These are phyloP conservation scores for Hypoxylon sp. DNA, from an alignment of 2,329 filamentous ascomycete species.

Conservation along the genomic window DNA sequence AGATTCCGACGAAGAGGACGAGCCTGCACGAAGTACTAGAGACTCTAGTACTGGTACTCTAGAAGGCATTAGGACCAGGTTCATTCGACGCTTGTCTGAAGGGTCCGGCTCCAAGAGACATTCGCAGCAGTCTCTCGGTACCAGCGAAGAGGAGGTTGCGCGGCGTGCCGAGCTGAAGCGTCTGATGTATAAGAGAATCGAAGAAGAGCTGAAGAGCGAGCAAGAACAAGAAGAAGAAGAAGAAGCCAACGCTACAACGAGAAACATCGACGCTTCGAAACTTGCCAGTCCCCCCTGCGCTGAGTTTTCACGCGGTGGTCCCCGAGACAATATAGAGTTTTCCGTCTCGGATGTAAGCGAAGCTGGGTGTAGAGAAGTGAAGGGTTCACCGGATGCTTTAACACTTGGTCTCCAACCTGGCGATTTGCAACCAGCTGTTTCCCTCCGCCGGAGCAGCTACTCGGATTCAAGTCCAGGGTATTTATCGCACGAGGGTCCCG, in stretches of 20 bases:
- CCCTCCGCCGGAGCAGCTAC: constrained; percentile 29
- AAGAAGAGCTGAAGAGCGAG: constrained; percentile 62
- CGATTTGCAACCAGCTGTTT: constrained; percentile 12
- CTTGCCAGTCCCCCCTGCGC: constrained; percentile 41
- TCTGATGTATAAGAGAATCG: constrained; percentile 64
- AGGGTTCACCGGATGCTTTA: constrained; percentile 8
- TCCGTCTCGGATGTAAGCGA: constrained; percentile 42
- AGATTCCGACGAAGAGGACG: constrained; percentile 46
- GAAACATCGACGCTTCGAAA: constrained; percentile 37
- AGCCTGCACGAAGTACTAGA: constrained; percentile 19
- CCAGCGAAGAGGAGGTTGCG: constrained; percentile 61
- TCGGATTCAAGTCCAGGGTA: constrained; percentile 20
- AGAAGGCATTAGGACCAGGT: constrained; percentile 53
- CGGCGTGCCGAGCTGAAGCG: constrained; percentile 64
- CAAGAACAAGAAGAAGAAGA: constrained; percentile 49
- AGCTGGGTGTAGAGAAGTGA: constrained; percentile 12
- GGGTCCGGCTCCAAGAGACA: constrained; percentile 52
- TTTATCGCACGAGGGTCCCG: constrained; percentile 23
- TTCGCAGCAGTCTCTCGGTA: constrained; percentile 53
- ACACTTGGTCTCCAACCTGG: constrained; percentile 14
- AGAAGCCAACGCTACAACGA: constrained; percentile 42
- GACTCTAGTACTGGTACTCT: constrained; percentile 51
- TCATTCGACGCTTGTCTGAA: constrained; percentile 57
- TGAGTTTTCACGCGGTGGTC: constrained; percentile 50
- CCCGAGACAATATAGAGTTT: constrained; percentile 60